Base-by-base conservation (phyloP, 495 filamentous ascomycete genomes). In the Aspergillus taichungensis region DNA sequence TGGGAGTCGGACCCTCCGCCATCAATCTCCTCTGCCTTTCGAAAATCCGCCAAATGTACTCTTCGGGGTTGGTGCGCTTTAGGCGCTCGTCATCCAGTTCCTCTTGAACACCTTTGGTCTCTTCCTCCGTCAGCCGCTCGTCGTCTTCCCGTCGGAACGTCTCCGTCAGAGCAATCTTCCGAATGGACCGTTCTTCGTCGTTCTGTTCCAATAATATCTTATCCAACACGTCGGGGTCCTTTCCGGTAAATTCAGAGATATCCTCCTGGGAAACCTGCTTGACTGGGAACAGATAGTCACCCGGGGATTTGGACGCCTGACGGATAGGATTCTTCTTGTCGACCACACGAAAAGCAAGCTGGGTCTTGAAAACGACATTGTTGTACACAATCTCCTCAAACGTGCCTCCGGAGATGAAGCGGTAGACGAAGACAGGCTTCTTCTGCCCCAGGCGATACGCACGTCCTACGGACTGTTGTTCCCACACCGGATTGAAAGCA, bases 391-490 rank as follows among this genome's bases (percentile, higher is more conserved):
- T 68, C 24, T 82, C 76, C 56, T 95, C 88, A 55, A 81, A 87
- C 0, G 89, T 94, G 2, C 89, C 90, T 5, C 79, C 87, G 10
- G 78, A 67, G 14, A 84, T 64, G 42, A 97, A 78, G n/a, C 85
- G 84, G 57, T 97, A 97, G 3, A 96, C 87, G 61, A 73, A 94
- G 2, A 95, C 89, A 1, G 74, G 71, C 51, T 94, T 95, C 12
- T 60, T 63, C 55, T 97, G 91, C 0, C 91, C 90, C 13, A 97
- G 72, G 3, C 91, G 86, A 58, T 94, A 94, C 0, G 84, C 84
- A 51, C 91, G 76, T 7, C 88, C 90, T 43, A 97, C 77, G 6
- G 91, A 91, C 59, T 97, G 91, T 45, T 90, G 80, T 56, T 96
- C 91, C 61, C 80, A 75, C 5, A 75, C 73, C 0, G 91, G 91